Conservation (phyloP, 345 rosid species). For the Kernera saxatilis region DNA sequence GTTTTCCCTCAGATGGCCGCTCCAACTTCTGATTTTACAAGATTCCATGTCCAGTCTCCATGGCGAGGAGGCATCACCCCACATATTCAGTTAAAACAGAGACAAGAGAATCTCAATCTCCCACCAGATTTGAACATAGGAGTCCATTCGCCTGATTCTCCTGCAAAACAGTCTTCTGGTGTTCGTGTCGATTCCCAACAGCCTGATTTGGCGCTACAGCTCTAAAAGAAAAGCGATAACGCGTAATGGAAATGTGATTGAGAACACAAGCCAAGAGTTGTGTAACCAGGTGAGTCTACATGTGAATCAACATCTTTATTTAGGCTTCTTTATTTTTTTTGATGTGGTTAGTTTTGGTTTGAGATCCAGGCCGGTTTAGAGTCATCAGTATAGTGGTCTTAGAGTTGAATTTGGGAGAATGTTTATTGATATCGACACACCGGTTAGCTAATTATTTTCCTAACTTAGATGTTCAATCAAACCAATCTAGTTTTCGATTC, state of each 20-base stretch:
- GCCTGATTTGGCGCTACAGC: constrained; percentile 94
- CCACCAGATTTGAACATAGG: constrained; percentile 91
- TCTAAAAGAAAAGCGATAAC: background rate
- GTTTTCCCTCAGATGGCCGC: constrained; percentile 48
- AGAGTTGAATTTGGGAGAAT: constrained; percentile 3
- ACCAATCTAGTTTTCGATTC: background rate
- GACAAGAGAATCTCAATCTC: constrained; percentile 49
- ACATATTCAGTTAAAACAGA: constrained; percentile 49
- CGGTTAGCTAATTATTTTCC: constrained; percentile 19
- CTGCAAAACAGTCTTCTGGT: constrained; percentile 69
- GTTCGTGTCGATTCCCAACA: constrained; percentile 75
- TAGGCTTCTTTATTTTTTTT: constrained; percentile 6
- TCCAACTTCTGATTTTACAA: constrained; percentile 46
- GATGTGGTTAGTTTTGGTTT: constrained; percentile 10
- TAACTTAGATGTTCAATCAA: constrained; percentile 13
- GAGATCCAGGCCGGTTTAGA: background rate
- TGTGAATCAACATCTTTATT: background rate
- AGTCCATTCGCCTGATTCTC: constrained; percentile 86
- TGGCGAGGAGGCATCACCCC: constrained; percentile 56
- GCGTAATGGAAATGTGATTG: background rate
- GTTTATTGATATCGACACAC: background rate
- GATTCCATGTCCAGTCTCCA: constrained; percentile 57
- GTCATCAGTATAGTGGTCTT: constrained; percentile 11
- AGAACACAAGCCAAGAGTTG: background rate
- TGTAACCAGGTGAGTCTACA: background rate